These are phyloP conservation scores for Saccharomyces hybrid DNA, from an alignment of 1,139 yeast genomes.

Conservation along the genomic window DNA sequence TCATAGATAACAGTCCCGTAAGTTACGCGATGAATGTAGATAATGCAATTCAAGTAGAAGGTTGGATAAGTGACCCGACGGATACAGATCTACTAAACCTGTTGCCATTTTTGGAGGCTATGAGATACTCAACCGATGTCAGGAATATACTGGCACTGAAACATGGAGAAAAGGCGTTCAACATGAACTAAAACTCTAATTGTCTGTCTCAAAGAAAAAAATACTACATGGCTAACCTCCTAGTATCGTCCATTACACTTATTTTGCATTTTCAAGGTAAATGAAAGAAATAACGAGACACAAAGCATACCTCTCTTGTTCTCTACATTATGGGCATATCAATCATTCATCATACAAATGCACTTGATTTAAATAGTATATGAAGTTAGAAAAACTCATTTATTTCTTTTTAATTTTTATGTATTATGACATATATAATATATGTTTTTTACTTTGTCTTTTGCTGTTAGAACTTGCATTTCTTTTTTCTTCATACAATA, in stretches of 20 bases:
- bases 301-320: neutral
- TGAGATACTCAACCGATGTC: conserved; percentile 82
- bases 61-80: conserved; percentile 93
- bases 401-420: neutral
- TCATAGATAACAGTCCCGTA: conserved; percentile 87
- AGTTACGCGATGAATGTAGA: conserved; percentile 77
- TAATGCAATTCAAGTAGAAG: conserved; percentile 89
- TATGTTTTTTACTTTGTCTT: neutral
- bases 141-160: conserved; percentile 68
- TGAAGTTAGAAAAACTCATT: neutral
- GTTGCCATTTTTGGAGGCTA: conserved; percentile 71
- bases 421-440: neutral
- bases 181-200: conserved; percentile 5
- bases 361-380: neutral
- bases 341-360: neutral
- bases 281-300: neutral
- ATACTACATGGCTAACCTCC: neutral
- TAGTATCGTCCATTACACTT: neutral
- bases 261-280: neutral
- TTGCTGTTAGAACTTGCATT: neutral
- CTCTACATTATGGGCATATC: neutral
- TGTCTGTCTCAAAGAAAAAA: neutral
- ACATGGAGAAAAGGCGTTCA: conserved; percentile 64
- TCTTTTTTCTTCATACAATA: neutral
- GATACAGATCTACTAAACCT: conserved; percentile 76